These are phyloP conservation scores for Adansonia gregorii DNA, from an alignment of 441 rosid genomes.

Conservation along the genomic window DNA sequence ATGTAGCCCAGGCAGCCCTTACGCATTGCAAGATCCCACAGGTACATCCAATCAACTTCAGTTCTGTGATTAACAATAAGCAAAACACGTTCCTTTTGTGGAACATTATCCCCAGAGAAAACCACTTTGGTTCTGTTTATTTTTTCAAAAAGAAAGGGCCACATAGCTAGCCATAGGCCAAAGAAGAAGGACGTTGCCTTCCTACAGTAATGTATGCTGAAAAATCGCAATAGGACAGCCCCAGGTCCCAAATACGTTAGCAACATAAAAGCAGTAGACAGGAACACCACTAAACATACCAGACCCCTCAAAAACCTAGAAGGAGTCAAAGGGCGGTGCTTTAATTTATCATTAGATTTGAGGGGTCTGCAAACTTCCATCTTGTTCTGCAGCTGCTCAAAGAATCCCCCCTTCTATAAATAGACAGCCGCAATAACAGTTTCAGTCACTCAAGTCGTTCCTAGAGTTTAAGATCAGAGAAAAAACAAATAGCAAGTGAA, in stretches of 20 bases:
- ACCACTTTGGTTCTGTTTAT: conserved; percentile 78
- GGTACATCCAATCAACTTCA: conserved; percentile 98
- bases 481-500: conserved; percentile 21
- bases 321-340: conserved; percentile 67
- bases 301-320: conserved; percentile 70
- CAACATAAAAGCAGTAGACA: conserved; percentile 84
- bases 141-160: conserved; percentile 94
- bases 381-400: conserved; percentile 36
- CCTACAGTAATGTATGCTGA: conserved; percentile 66
- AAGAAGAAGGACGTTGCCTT: conserved; percentile 66
- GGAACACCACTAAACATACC: conserved; percentile 66
- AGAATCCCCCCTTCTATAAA: conserved; percentile 21
- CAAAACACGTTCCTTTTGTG: conserved; percentile 66
- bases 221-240: conserved; percentile 53
- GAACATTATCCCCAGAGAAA: conserved; percentile 76
- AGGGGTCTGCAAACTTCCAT: conserved; percentile 59
- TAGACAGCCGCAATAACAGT: conserved; percentile 35
- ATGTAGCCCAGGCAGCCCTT: conserved; percentile 80
- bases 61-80: conserved; percentile 91
- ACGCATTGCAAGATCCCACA: conserved; percentile 92
- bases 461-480: conserved; percentile 8
- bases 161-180: conserved; percentile 79
- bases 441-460: conserved; percentile 36
- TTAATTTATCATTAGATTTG: conserved; percentile 47
- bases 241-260: conserved; percentile 66